Evolutionary conservation across 805 yeast species (phyloP).

Genomic region (Lachancea quebecensis): DNA sequence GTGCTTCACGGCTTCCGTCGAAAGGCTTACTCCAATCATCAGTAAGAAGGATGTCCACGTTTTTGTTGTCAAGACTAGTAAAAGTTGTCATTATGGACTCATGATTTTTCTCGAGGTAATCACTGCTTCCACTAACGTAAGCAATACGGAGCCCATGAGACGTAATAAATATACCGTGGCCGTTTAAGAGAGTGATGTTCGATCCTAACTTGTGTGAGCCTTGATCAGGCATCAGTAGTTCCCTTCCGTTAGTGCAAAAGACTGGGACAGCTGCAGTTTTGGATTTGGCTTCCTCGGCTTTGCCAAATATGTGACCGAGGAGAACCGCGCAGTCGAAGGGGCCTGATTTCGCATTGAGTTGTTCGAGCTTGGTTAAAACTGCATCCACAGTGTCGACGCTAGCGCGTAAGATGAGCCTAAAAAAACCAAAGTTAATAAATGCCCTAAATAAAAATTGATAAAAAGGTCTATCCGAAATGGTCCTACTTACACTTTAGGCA

Average conservation of each 20-base stretch:
- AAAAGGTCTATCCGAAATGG: too few relatives aligned
- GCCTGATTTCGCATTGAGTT: conserved; percentile 51
- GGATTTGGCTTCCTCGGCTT: conserved; percentile 8
- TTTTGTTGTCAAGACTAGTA: conserved; percentile 11
- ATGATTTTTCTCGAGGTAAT: conserved; percentile 14
- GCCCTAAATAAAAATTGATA: background rate
- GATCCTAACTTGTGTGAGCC: conserved; percentile 9
- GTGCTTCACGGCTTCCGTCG: conserved; percentile 40
- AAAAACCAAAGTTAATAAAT: background rate
- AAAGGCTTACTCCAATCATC: conserved; percentile 50
- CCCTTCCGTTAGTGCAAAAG: conserved; percentile 18
- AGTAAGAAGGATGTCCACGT: conserved; percentile 50
- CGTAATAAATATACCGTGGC: conserved; percentile 35
- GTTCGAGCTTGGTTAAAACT: conserved; percentile 41
- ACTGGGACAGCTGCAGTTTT: conserved; percentile 12
- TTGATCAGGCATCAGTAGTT: conserved; percentile 7
- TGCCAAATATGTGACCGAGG: conserved; percentile 39
- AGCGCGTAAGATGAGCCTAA: conserved; percentile 18
- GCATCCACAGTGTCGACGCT: conserved; percentile 15
- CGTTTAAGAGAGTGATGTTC: conserved; percentile 30
- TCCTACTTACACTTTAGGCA: background rate
- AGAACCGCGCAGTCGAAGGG: conserved; percentile 54
- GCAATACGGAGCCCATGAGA: conserved; percentile 44
- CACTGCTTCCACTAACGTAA: conserved; percentile 33
- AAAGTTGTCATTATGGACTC: conserved; percentile 22